Evolutionary conservation across 139 green algal species (phyloP), one percentile per base, ranked within the genome.

Genomic region (Axilococcus clingmanii): DNA sequence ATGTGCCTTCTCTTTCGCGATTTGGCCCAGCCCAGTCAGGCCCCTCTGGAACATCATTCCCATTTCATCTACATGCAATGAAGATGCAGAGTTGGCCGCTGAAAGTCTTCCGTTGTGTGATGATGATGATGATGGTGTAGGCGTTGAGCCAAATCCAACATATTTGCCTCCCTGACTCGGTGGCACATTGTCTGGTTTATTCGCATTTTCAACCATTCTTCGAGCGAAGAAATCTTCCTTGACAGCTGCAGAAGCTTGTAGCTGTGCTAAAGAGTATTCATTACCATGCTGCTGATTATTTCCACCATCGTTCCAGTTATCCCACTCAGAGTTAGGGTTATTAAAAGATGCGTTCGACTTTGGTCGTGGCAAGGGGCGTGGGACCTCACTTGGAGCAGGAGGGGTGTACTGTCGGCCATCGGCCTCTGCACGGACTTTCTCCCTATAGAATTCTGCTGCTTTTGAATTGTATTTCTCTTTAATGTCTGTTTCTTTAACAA

Each of bases 101-200:
- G 41, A 27, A 38, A 38, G 9, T 38, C 24, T 8, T 7, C 7
- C 15, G 16, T 36, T 1, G 12, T 42, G 15, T 23, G 46, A 7
- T 3, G 32, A 22, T 4, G 19, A 38, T 8, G 6, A 40, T 43
- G 5, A 12, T 19, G 7, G 55, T 6, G 48, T 35, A 4, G 72
- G 72, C 4, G 65, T 54, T 11, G 82, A 96, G 20, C 91, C 91
- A 78, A 98, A 98, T 2, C 91, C 91, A 4, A 98, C 89, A 52
- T 95, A 98, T 74, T 98, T 98, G 43, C 91, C 91, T 27, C 90
- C 58, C 52, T 96, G 89, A 69, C 38, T 94, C 34, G 91, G 91
- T 0, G 78, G 69, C 28, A 98, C 23, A 20, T 63, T 62, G 11
- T 96, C 89, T 1, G 85, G 79, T 23, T 71, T 66, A 19, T 16